Base-by-base conservation (phyloP, 805 yeast genomes). In the Ogataea ganodermae region DNA sequence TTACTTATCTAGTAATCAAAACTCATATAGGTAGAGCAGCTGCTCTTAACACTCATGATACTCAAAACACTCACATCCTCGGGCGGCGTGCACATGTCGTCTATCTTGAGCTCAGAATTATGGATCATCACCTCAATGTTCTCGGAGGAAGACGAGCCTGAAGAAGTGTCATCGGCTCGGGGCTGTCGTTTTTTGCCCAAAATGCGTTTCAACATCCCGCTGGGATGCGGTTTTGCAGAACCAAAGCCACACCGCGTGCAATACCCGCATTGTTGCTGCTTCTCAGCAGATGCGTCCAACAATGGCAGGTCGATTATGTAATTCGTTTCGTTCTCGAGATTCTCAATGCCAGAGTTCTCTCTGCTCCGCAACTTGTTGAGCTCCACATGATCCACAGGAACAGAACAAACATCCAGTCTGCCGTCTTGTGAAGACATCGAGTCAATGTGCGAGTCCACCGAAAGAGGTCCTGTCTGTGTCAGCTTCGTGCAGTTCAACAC, bases 301-400 rank as follows among this genome's bases (percentile, higher is more conserved):
- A 50, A 43, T 8, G 58, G 59, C 16, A 57, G 16, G 18, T 58
- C 64, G 12, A 66, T 65, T 12, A 66, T 58, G 46, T 59, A 65
- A 38, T 63, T 51, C 16, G 56, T 59, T 48, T 65, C 67, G 21
- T 50, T 49, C 44, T 66, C 69, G 12, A 54, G 26, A 26, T 60
- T 55, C 41, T 63, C 62, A 3, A 53, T 44, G 16, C 54, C 60
- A 9, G 62, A 51, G 33, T 60, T 48, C 42, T 65, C 69, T 28
- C 61, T 60, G 12, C 66, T 62, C 44, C 57, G 57, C 33, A 60
- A 50, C 45, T 58, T 62, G 42, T 58, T 58, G 46, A 66, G 52
- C 16, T 50, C 54, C 33, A 67, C 66, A 48, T 67, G 71, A 51
- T 67, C 71, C 22, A 67, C 56, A 9, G 71, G 71, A 33, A 64